Evolutionary conservation across 73 alveolate species (phyloP), one percentile per base, ranked within the genome.

Genomic region (Paramecium caudatum): DNA sequence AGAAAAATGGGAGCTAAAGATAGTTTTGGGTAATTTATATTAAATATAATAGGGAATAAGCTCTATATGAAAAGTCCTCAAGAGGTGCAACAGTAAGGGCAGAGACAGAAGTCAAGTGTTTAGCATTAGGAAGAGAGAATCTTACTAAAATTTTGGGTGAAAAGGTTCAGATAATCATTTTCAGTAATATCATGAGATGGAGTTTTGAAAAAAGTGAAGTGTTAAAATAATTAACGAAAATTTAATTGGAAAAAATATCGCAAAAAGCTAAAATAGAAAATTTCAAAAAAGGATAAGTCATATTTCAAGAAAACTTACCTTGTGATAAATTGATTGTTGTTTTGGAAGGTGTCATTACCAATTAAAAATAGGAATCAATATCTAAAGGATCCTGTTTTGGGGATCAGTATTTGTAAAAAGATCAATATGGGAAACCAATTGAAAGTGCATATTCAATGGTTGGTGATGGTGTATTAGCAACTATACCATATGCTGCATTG

Each of bases 71-170:
- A 36, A 86, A 86, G 65, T 36, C 90, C 27, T 47, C 65, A 23
- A 62, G 93, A 62, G 93, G 90, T 1, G 93, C 93, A 5, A 61
- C 93, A 43, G 93, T 86, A 9, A 86, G 65, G 46, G 93, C 93
- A 49, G 93, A 86, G 19, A 49, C 90, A 6, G 90, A 91, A 48
- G 95, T 91, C 5, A 90, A 32, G 17, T 46, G 83, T 17, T 61
- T 91, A 9, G 82, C 94, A 3, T 69, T 91, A 43, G 95, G 94
- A 5, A 61, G 95, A 34, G 95, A 91, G 36, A 82, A 86, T 15
- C 27, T 91, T 10, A 86, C 62, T 1, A 65, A 62, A 19, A 86
- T 87, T 17, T 55, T 91, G 27, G 95, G 95, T 21, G 90, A 90
- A 23, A 83, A 91, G 36, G 74, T 91, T 33, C 68, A 91, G 39